Base-by-base conservation (phyloP, 805 yeast species). In the Yarrowia sp. region DNA sequence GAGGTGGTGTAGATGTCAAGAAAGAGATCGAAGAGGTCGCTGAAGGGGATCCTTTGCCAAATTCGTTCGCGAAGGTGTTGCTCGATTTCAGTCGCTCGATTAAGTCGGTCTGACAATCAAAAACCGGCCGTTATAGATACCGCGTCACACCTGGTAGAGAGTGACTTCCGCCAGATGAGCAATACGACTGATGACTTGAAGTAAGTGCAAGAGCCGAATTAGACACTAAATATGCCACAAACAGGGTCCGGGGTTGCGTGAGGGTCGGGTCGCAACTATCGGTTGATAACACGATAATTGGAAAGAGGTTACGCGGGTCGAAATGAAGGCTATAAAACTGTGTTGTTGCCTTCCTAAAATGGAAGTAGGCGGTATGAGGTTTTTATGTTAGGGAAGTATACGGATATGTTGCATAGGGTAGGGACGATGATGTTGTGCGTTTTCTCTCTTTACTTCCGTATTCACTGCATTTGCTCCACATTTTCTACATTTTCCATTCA, bases 91-190 rank as follows among this genome's bases (percentile, higher is more conserved):
- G 30, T 24, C 30, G 30, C 30, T 24, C 30, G 3, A 24, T 5
- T 5, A 24, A 24, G 30, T 24, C 30, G 30, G 2, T 24, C 30
- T 24, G 30, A 24, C 30, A 24, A 24, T 24, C 30, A 24, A 24
- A 39, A 30, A 42, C 52, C 49, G 52, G 49, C 40, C 42, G 52
- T 43, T 34, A 43, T 19, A 58, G 52, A 58, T 58, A 58, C 64
- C 64, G 64, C 64, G 64, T 58, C 64, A 58, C 64, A 58, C 50
- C 64, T 58, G 64, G 64, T 42, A 58, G 64, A 58, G 15, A 58
- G 64, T 42, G 50, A 58, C 64, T 58, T 55, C 64, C 64, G 64
- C 64, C 64, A 58, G 64, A 58, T 43, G 64, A 58, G 49, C 64
- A 58, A 58, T 10, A 58, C 64, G 64, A 58, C 64, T 30, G 40